A percentile compares a stretch with the other conserved stretches of the same genome.
Evolutionary conservation across 2,329 filamentous ascomycete genomes (phyloP).

Genomic region (Helicocarpus griseus): DNA sequence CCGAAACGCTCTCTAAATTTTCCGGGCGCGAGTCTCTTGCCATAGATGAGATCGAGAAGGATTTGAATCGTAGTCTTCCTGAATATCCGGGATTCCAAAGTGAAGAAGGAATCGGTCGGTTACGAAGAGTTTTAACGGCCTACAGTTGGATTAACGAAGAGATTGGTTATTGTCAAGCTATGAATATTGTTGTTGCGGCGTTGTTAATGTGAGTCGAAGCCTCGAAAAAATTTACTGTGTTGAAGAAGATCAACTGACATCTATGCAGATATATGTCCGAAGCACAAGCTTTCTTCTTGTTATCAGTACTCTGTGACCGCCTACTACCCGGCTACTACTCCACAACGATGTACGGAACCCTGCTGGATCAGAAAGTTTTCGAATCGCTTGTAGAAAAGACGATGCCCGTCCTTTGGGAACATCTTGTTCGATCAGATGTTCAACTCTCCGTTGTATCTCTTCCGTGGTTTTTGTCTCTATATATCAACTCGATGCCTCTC

Average conservation of each 20-base stretch:
- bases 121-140: conserved; percentile 84
- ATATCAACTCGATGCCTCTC: conserved; percentile 98
- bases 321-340: conserved; percentile 95
- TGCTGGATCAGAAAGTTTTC: conserved; percentile 94
- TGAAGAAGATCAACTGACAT: conserved; percentile 2
- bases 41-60: conserved; percentile 98
- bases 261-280: conserved; percentile 76
- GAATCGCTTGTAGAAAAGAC: conserved; percentile 97
- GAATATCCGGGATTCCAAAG: conserved; percentile 97
- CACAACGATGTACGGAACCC: conserved; percentile 96
- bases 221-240: conserved; percentile 3
- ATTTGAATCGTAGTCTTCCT: conserved; percentile 87
- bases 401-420: conserved; percentile 97
- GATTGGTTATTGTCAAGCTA: conserved; percentile 96
- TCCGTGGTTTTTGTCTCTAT: conserved; percentile 95
- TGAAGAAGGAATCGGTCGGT: conserved; percentile 82
- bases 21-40: conserved; percentile 81
- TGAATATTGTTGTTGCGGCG: conserved; percentile 99
- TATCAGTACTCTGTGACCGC: conserved; percentile 85
- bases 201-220: conserved; percentile 60
- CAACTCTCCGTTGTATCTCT: conserved; percentile 95
- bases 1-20: conserved; percentile 74
- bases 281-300: conserved; percentile 84
- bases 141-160: conserved; percentile 97
- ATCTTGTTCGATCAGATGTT: conserved; percentile 92